These are phyloP conservation scores for Fusarium chlamydosporum DNA, from an alignment of 2,329 filamentous ascomycete genomes.

Conservation along the genomic window DNA sequence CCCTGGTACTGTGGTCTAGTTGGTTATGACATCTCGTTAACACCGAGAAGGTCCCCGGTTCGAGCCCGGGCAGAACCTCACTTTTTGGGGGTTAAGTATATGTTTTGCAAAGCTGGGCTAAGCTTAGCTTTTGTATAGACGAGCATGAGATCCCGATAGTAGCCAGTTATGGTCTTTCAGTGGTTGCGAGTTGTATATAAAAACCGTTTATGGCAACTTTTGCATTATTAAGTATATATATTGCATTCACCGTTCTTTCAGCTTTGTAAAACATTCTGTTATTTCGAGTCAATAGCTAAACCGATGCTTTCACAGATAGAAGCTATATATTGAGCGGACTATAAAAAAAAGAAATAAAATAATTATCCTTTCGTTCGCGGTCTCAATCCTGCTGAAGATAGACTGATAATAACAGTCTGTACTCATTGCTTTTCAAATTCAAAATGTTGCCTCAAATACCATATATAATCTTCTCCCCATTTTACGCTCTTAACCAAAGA, in stretches of 20 bases:
- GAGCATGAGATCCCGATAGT: no score
- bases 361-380: neutral
- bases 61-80: neutral
- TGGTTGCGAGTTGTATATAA: neutral
- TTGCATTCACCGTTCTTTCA: neutral
- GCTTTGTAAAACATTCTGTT: neutral
- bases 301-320: neutral
- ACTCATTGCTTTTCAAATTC: constrained; percentile 5
- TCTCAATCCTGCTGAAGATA: neutral
- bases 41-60: constrained; percentile 1
- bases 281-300: neutral
- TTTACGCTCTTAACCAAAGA: constrained; percentile 50
- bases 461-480: neutral
- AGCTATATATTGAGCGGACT: neutral
- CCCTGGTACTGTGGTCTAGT: neutral
- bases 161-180: no score
- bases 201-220: no score
- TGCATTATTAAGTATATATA: no score
- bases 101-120: no score
- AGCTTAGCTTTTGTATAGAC: no score
- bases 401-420: neutral
- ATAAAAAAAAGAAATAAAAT: neutral
- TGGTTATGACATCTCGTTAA: constrained; percentile 1
- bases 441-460: neutral
- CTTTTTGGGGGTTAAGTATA: neutral